Evolutionary conservation across 2,329 filamentous ascomycete species (phyloP).

Genomic region (Sporothrix pallida): DNA sequence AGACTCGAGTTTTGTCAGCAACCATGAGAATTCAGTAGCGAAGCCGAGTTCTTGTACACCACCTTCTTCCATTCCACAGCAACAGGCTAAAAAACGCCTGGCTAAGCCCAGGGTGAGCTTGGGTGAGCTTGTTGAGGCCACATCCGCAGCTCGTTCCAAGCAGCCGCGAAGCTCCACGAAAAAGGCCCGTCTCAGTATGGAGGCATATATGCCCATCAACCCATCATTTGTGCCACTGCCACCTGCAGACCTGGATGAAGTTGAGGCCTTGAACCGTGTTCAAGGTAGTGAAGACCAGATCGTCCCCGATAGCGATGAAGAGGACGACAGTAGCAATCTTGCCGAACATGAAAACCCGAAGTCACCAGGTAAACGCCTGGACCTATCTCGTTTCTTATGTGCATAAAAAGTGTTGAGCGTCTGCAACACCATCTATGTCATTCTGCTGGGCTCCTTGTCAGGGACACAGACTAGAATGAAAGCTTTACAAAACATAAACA

Average conservation of each 20-base stretch:
- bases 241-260: slow-evolving; percentile 59
- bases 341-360: neutral
- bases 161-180: slow-evolving; percentile 20
- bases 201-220: slow-evolving; percentile 49
- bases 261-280: slow-evolving; percentile 56
- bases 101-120: slow-evolving; percentile 32
- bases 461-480: neutral
- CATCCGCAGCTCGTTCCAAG: slow-evolving; percentile 13
- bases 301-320: slow-evolving; percentile 58
- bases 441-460: neutral
- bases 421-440: neutral
- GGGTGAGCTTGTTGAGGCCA: slow-evolving; percentile 32
- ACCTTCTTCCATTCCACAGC: slow-evolving; percentile 23
- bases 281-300: slow-evolving; percentile 64
- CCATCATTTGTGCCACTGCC: slow-evolving; percentile 62
- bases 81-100: neutral
- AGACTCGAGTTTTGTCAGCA: slow-evolving; percentile 41
- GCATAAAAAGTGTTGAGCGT: slow-evolving; percentile 36
- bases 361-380: slow-evolving; percentile 44
- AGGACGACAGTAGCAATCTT: slow-evolving; percentile 46
- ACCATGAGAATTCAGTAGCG: neutral
- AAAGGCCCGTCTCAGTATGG: slow-evolving; percentile 37
- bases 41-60: slow-evolving; percentile 17
- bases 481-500: neutral
- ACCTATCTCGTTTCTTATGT: slow-evolving; percentile 58